Percentiles rank a stretch among this genome's conserved stretches.
Conservation (phyloP, 2,329 filamentous ascomycete species). For the Ceratocystis eucalypticola region DNA sequence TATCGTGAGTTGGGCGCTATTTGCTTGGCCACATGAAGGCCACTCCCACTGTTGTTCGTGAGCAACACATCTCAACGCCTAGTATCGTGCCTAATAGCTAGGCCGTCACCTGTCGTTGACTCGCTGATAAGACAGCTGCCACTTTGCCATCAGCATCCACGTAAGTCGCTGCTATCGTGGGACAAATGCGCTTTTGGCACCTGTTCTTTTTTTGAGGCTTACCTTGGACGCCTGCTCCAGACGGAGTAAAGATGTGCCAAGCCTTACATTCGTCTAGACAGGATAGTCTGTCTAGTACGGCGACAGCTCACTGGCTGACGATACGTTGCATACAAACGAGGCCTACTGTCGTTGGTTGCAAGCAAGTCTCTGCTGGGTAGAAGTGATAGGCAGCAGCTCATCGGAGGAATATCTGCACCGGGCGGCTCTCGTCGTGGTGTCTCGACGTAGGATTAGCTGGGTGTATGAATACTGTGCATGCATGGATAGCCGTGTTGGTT, state of each 20-base stretch:
- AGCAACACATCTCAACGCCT: not conserved
- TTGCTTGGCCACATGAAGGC: not conserved
- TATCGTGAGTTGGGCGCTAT: not conserved
- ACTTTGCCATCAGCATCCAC: not conserved
- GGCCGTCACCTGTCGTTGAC: not conserved
- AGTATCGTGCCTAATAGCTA: not conserved
- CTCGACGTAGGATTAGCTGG: not conserved
- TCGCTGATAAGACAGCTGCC: not conserved
- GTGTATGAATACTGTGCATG: not conserved
- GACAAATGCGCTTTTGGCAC: not conserved
- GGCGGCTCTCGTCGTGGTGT: not conserved
- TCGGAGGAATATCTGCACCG: not conserved
- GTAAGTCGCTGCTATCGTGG: not conserved
- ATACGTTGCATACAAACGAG: not conserved
- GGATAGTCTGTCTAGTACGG: not conserved
- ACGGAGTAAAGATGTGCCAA: slow-evolving; percentile 5
- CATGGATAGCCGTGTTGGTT: not conserved
- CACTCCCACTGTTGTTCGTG: not conserved
- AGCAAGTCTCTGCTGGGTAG: not conserved
- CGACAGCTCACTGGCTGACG: slow-evolving; percentile 2
- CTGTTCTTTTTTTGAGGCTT: not conserved
- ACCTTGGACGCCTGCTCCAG: not conserved
- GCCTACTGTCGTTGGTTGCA: not conserved
- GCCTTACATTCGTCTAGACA: not conserved
- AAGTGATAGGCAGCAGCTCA: not conserved